These are phyloP conservation scores for Jackrogersella multiformis DNA, from an alignment of 495 filamentous ascomycete species.

Conservation along the genomic window DNA sequence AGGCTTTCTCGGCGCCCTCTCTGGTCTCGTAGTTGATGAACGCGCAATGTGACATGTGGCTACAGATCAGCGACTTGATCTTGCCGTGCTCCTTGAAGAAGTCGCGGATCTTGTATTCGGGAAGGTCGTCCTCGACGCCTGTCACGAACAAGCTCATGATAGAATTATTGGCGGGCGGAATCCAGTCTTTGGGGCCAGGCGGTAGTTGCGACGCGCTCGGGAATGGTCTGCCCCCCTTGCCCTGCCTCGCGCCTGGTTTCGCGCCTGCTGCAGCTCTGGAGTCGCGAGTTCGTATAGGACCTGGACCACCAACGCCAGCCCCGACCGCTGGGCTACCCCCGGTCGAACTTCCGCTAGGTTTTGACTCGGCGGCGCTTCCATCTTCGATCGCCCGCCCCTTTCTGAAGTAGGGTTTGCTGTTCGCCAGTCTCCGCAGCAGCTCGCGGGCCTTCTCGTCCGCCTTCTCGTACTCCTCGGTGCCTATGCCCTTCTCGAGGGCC, in stretches of 20 bases:
- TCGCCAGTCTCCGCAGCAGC: slow-evolving; percentile 81
- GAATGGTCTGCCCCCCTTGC: slow-evolving; percentile 63
- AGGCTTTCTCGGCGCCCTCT: slow-evolving; percentile 82
- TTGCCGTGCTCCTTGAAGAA: slow-evolving; percentile 90
- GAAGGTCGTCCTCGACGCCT: slow-evolving; percentile 94
- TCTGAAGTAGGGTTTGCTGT: slow-evolving; percentile 93
- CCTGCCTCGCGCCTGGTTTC: slow-evolving; percentile 46
- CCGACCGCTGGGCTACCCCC: slow-evolving; percentile 58
- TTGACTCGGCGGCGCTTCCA: slow-evolving; percentile 54
- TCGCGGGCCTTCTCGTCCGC: slow-evolving; percentile 95
- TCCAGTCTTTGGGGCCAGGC: slow-evolving; percentile 80
- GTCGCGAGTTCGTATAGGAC: slow-evolving; percentile 76
- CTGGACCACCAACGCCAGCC: slow-evolving; percentile 60
- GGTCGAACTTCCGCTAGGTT: slow-evolving; percentile 51
- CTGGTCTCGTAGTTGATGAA: slow-evolving; percentile 93
- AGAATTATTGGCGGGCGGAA: slow-evolving; percentile 81
- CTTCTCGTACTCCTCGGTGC: slow-evolving; percentile 89
- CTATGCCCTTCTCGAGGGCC: slow-evolving; percentile 88
- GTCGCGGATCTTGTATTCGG: slow-evolving; percentile 86
- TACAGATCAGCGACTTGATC: slow-evolving; percentile 89
- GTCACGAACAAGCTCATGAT: slow-evolving; percentile 94
- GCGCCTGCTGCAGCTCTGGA: slow-evolving; percentile 57
- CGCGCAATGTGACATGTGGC: slow-evolving; percentile 94
- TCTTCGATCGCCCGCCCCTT: slow-evolving; percentile 75
- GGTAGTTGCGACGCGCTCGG: slow-evolving; percentile 78